Conservation (phyloP, 495 filamentous ascomycete genomes). For the Aspergillus nidulans region DNA sequence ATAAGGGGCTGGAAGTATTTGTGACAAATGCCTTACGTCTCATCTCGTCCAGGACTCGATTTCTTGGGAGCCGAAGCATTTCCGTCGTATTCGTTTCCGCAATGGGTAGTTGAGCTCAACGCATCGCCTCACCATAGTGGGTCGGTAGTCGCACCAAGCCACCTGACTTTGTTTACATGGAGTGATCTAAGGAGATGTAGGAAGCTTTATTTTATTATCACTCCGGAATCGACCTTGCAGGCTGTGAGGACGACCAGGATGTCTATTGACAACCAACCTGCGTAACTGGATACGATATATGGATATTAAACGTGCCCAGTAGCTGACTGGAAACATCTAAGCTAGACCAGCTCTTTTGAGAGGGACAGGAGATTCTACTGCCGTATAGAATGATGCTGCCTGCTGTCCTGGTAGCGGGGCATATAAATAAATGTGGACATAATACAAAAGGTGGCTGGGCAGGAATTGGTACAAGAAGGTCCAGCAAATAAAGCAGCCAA, state of each 20-base stretch:
- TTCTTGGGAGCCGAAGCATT: background rate
- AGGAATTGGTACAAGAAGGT: background rate
- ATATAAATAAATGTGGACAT: background rate
- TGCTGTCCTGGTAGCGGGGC: background rate
- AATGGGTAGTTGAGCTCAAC: background rate
- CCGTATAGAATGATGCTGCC: background rate
- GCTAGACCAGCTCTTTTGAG: background rate
- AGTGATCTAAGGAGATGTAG: background rate
- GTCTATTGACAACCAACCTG: too few relatives aligned
- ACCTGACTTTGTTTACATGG: background rate
- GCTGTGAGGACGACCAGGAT: too few relatives aligned
- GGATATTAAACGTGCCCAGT: background rate
- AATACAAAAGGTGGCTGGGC: background rate
- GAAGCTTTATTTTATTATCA: too few relatives aligned
- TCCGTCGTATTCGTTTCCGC: slow-evolving; percentile 8
- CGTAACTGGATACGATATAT: too few relatives aligned
- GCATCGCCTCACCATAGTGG: background rate
- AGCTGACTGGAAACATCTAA: background rate
- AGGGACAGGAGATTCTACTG: background rate
- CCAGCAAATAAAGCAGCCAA: background rate
- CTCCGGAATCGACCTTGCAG: too few relatives aligned
- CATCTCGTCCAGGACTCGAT: too few relatives aligned
- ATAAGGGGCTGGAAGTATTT: background rate
- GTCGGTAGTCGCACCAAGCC: background rate
- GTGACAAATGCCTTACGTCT: too few relatives aligned